Percentiles rank a stretch among this genome's conserved stretches.
Conservation (phyloP, 163 green algal genomes). For the Trebouxiophyceae sp. region DNA sequence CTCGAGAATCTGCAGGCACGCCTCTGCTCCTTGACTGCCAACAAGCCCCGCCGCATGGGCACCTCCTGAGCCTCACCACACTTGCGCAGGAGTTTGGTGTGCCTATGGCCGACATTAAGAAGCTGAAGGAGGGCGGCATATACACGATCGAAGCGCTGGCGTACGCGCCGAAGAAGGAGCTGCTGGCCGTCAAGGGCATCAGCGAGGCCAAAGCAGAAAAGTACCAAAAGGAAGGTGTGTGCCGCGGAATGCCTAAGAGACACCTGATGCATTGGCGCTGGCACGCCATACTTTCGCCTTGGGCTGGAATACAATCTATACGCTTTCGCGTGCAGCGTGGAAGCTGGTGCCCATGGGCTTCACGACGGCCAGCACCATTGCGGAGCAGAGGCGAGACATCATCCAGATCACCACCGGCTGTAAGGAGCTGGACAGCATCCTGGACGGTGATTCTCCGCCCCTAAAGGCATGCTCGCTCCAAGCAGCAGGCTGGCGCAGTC, state of each 20-base stretch:
- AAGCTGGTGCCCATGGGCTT: conserved; percentile 93
- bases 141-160: conserved; percentile 81
- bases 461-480: not conserved
- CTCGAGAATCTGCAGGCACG: not conserved
- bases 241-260: no score
- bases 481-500: no score
- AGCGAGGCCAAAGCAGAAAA: conserved; percentile 96
- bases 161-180: conserved; percentile 72
- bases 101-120: conserved; percentile 86
- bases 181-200: conserved; percentile 90
- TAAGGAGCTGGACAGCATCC: conserved; percentile 86
- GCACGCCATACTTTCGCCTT: not conserved
- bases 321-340: conserved; percentile 55
- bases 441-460: conserved; percentile 60
- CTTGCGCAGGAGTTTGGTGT: conserved; percentile 60
- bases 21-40: not conserved
- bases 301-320: not conserved
- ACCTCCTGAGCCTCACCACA: no score
- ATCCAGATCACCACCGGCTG: conserved; percentile 88
- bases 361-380: conserved; percentile 80
- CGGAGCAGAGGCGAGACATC: conserved; percentile 71
- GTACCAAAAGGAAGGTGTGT: conserved; percentile 76
- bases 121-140: conserved; percentile 83
- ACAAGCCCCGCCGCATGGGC: no score
- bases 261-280: no score